Evolutionary conservation across 495 filamentous ascomycete species (phyloP), one percentile per base, ranked within the genome.

Genomic region (Immersiella caudata): DNA sequence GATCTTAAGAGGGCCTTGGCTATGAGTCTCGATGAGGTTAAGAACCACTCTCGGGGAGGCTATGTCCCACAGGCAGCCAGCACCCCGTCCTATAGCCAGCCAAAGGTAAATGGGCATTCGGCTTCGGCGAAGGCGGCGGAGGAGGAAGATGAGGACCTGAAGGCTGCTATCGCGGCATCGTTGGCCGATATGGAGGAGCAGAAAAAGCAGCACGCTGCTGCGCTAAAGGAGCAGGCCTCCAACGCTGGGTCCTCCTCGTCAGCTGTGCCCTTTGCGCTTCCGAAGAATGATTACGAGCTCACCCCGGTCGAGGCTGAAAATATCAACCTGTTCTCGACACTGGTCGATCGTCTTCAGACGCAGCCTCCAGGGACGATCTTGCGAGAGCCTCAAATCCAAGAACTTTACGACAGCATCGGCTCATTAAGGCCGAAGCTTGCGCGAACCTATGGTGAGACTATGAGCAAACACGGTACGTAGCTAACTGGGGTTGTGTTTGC

Each of bases 131-230:
- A 83, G 26, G 78, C 76, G 20, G 85, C 86, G 3, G 92, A 93
- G 65, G 91, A 94, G 49, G 93, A 97, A 64, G 95, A 99, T 75
- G 89, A 93, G 18, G 94, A 99, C 74, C 80, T 99, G 46, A 96
- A 96, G 74, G 94, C 95, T 46, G 95, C 95, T 14, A 98, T 99
- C 74, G 94, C 93, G 36, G 95, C 96, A 25, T 97, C 94, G n/a
- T 77, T 99, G 55, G 89, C 90, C 55, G 95, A 99, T 75, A 97
- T 98, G 94, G 95, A 99, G 79, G 89, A 96, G 75, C 96, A 99
- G 71, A 98, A 98, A 79, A 92, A 95, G 77, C 89, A 87, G 67
- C 90, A 97, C 79, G 89, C 93, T 9, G 89, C 89, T 26, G 86
- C 86, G 24, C 79, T 97, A 72, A 95, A 95, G 70, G 89, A 91